Base-by-base conservation (phyloP, 2,329 filamentous ascomycete genomes). In the Clarireedia homoeocarpa region DNA sequence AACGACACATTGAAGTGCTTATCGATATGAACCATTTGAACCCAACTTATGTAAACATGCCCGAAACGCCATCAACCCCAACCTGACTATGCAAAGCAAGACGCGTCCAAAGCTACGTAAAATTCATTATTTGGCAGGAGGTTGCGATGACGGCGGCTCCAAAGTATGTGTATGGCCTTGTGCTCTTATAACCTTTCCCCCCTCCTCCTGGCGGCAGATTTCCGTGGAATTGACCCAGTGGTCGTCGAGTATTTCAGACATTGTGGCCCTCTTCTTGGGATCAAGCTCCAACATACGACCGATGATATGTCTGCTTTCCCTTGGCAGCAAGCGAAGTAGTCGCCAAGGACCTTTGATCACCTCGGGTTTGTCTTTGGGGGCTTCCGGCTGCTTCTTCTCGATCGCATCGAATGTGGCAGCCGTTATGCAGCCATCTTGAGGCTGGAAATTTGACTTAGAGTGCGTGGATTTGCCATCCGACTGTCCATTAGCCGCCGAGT, bases 271-370 rank as follows among this genome's bases (percentile, higher is more conserved):
- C 62, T 87, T 86, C 67, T 83, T 86, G 0, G 91, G 90, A 65
- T 96, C 84, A 51, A 96, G 79, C 66, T 94, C 90, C 38, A 99
- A 80, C 94, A 99, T 99, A 56, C 88, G 81, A 46, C 89, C 86
- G 55, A 99, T 87, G 60, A 99, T 91, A 68, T 92, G 86, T 51
- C 94, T 80, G 62, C 87, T 95, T 72, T 97, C 94, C 58, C 92
- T 80, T 0, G 94, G 94, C 9, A 99, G 77, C 38, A 97, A 76
- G 44, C 94, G 83, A 30, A 99, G 75, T 45, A 99, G 81, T 48
- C 94, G 82, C 88, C 92, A 95, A 2, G 94, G 94, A 0, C 94
- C 94, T 66, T 91, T 89, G 64, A 99, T 95, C 0, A 90, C 82
- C 69, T 91, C 87, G 6, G 67, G 60, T 47, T 67, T 86, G 23